phyloP scores from a whole-genome alignment of 345 rosid genomes.

The Pistacia atlantica region DNA sequence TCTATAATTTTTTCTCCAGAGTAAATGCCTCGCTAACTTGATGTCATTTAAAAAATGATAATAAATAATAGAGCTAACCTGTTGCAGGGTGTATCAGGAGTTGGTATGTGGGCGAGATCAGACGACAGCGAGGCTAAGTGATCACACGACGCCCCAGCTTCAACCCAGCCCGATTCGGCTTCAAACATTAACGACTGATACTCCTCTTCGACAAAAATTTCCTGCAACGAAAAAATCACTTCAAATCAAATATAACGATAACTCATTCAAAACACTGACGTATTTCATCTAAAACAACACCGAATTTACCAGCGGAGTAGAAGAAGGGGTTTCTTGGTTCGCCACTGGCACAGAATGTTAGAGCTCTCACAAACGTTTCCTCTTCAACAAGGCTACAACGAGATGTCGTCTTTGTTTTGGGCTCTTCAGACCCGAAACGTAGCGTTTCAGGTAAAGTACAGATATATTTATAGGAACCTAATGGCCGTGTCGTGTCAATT shows the following conservation, averaged over 20 bases:
- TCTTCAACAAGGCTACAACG: no score
- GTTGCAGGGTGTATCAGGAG: conserved; percentile 69
- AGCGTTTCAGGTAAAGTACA: no score
- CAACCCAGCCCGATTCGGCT: conserved; percentile 90
- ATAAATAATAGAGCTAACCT: conserved; percentile 33
- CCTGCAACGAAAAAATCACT: conserved; percentile 27
- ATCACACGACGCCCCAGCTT: conserved; percentile 73
- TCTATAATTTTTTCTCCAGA: no score
- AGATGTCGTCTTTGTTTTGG: no score
- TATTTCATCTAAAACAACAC: neutral
- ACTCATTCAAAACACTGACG: neutral
- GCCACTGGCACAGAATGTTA: conserved; percentile 12
- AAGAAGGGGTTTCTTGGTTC: conserved; percentile 28
- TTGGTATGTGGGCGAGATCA: conserved; percentile 66
- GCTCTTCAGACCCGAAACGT: no score
- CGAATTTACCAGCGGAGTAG: conserved; percentile 29
- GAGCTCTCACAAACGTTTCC: neutral
- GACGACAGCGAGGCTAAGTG: conserved; percentile 69
- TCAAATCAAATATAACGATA: neutral
- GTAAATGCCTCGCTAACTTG: no score
- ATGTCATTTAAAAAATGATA: no score
- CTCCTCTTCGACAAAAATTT: conserved; percentile 30
- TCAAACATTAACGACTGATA: conserved; percentile 43
- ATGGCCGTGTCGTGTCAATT: no score
- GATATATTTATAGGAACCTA: no score